Base-by-base conservation (phyloP, 1,284 basidiomycete genomes). In the Crucibulum parvulum region DNA sequence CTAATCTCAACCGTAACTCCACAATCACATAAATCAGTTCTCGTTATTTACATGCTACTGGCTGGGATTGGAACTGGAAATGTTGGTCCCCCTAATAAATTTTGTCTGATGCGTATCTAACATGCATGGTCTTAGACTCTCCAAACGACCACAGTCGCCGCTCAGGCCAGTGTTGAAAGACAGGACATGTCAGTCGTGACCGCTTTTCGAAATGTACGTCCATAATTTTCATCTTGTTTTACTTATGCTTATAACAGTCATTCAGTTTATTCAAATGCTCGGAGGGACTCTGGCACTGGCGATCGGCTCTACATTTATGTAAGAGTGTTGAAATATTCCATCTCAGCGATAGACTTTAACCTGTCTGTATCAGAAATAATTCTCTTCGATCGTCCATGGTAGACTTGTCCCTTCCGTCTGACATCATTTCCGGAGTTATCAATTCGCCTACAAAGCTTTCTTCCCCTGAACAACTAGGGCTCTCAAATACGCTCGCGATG, bases 141-240 rank as follows among this genome's bases (percentile, higher is more conserved):
- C 24, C 87, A 88, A 72, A 88, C 86, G 0, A 87, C 85, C 0
- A 88, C 87, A 0, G 84, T 91, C 2, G 89, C 90, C 0, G 88
- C 85, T 5, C 90, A 92, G 67, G 88, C 89, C 0, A 89, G 88
- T 24, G 90, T 91, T 1, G 72, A 85, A 0, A 75, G 89, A 31
- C 78, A 79, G 51, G 89, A 91, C 60, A 87, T 91, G 84, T 87
- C 88, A 1, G 89, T 90, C 7, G 89, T 91, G 1, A 92, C 90
- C 0, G 85, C 86, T 0, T 83, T 88, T 53, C 81, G 90, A 36
- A 91, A 91, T 67, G 86, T 87, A 59, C 55, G 81, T 70, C 13
- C n/a, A 53, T 37, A 13, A 13, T 37, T 6, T 15, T 6, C 10
- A 53, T 3, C 5, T 24, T 34, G 47, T 5, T 50, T n/a, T 37